phyloP scores from a whole-genome alignment of 2,329 filamentous ascomycete genomes.

The Periconia sp. region DNA sequence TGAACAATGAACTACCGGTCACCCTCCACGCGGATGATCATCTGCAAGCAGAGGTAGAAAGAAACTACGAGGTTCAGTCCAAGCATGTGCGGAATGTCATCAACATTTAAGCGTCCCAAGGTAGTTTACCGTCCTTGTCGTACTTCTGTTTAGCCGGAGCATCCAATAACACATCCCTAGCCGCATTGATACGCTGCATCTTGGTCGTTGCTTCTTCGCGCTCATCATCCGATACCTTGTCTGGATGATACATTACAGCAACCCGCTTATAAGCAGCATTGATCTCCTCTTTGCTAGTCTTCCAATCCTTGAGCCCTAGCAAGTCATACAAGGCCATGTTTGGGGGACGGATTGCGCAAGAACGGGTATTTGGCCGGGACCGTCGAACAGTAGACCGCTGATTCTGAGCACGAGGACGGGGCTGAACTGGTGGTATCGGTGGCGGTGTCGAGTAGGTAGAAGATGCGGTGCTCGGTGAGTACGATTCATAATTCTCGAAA shows the following conservation, averaged over 20 bases:
- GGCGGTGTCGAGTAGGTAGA: not conserved
- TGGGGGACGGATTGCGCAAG: slow-evolving; percentile 8
- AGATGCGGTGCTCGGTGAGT: slow-evolving; percentile 5
- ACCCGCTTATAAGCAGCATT: slow-evolving; percentile 21
- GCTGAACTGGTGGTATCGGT: not conserved
- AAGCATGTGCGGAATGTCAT: too few relatives aligned
- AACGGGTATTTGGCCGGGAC: not conserved
- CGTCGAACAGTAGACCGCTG: not conserved
- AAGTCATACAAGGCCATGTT: slow-evolving; percentile 24
- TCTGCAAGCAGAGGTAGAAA: too few relatives aligned
- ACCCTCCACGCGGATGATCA: too few relatives aligned
- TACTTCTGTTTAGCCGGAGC: slow-evolving; percentile 14
- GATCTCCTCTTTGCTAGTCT: slow-evolving; percentile 17
- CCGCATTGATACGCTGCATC: slow-evolving; percentile 34
- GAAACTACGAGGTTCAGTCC: too few relatives aligned
- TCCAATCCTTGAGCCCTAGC: slow-evolving; percentile 21
- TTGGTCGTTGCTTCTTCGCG: slow-evolving; percentile 17
- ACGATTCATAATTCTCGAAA: slow-evolving; percentile 22
- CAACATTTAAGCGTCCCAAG: slow-evolving; percentile 15
- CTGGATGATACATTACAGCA: slow-evolving; percentile 25
- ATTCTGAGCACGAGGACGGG: not conserved
- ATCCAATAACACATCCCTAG: slow-evolving; percentile 29
- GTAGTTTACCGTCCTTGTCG: slow-evolving; percentile 17
- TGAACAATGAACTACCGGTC: too few relatives aligned
- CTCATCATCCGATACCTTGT: slow-evolving; percentile 20